phyloP scores from a whole-genome alignment of 2,329 filamentous ascomycete genomes.

The Elsinoe ampelina region DNA sequence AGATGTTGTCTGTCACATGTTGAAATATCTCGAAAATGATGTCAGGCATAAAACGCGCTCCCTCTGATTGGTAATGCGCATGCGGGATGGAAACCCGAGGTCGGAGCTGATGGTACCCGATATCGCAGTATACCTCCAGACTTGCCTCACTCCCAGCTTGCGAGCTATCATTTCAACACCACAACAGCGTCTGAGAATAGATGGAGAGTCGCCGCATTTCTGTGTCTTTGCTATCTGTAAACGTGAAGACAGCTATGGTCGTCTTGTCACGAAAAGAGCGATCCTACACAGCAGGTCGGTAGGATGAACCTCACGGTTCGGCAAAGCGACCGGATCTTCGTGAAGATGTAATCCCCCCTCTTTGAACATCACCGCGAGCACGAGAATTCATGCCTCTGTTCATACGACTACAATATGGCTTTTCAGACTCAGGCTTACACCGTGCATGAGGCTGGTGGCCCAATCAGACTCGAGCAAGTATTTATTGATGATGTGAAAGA shows the following conservation, averaged over 20 bases:
- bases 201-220: too few species aligned
- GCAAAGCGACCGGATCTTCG: not conserved
- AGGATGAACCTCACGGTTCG: not conserved
- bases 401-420: slow-evolving; percentile 6
- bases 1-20: not conserved
- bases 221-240: not conserved
- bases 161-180: not conserved
- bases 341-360: not conserved
- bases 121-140: not conserved
- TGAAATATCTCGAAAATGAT: slow-evolving; percentile 10
- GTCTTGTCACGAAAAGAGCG: too few species aligned
- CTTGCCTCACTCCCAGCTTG: not conserved
- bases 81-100: not conserved
- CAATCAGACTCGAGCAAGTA: slow-evolving; percentile 17
- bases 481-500: slow-evolving; percentile 14
- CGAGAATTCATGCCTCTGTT: not conserved
- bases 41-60: not conserved
- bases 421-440: slow-evolving; percentile 20
- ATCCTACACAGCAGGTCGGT: not conserved
- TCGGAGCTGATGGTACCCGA: not conserved
- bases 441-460: slow-evolving; percentile 13
- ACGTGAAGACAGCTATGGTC: not conserved
- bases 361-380: not conserved
- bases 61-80: slow-evolving; percentile 13
- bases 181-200: too few species aligned